A percentile compares a stretch with the other conserved stretches of the same genome.
Evolutionary conservation across 192 early-diverging fungal genomes (phyloP).

Genomic region (Coemansia guatemalensis): DNA sequence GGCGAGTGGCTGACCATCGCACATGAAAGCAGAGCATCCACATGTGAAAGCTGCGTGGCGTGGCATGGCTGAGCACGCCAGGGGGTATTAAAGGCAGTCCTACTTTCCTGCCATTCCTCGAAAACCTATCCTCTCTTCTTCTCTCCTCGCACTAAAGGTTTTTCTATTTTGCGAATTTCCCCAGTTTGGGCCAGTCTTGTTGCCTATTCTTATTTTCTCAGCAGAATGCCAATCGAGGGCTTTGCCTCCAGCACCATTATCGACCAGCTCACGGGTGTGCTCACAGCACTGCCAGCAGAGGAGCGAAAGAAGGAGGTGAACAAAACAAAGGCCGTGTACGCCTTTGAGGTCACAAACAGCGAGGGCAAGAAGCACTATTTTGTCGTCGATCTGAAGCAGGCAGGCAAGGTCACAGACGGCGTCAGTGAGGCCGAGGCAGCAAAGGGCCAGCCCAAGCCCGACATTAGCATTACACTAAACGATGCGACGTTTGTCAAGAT

Average conservation of each 20-base stretch:
- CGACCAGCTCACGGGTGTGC: constrained; percentile 40
- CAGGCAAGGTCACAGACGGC: constrained; percentile 61
- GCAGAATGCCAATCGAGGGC: constrained; percentile 38
- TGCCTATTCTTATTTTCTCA: neutral
- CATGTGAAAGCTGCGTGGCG: neutral
- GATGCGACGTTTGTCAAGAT: constrained; percentile 83
- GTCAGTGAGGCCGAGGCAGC: constrained; percentile 54
- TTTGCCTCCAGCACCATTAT: constrained; percentile 47
- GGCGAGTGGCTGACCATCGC: too few relatives aligned
- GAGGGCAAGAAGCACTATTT: constrained; percentile 71
- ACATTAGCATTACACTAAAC: constrained; percentile 67
- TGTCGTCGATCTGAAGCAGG: constrained; percentile 86
- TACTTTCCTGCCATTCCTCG: neutral
- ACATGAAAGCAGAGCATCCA: neutral
- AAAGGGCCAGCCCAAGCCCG: constrained; percentile 68
- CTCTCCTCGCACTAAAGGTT: neutral
- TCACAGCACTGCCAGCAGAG: constrained; percentile 36
- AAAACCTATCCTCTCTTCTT: neutral
- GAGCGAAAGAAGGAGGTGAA: constrained; percentile 48
- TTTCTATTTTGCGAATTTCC: neutral
- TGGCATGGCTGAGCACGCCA: too few relatives aligned
- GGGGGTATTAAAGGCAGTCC: neutral
- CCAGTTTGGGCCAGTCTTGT: neutral
- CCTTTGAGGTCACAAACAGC: constrained; percentile 76
- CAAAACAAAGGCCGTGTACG: constrained; percentile 80